Evolutionary conservation across 371 early-diverging fungal genomes (phyloP).

Genomic region (Actinomortierella wolfii): DNA sequence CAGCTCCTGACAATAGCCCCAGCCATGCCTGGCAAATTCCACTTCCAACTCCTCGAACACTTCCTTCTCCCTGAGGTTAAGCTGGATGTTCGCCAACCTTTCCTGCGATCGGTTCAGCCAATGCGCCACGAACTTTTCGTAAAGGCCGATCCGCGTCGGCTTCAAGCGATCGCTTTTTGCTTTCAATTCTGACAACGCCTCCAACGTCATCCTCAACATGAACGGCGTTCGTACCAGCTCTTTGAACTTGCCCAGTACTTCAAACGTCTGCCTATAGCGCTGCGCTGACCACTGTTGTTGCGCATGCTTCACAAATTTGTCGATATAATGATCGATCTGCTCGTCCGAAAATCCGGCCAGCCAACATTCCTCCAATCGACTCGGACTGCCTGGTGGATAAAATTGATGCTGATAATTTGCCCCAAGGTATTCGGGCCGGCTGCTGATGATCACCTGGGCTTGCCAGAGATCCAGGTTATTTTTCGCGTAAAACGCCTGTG

Average conservation of each 20-base stretch:
- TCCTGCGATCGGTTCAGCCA: background rate
- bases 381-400: background rate
- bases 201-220: constrained; percentile 3
- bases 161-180: background rate
- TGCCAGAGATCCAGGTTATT: background rate
- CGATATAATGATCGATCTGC: constrained; percentile 10
- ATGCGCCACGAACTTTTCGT: constrained; percentile 2
- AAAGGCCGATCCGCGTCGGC: constrained; percentile 5
- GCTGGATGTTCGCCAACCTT: background rate
- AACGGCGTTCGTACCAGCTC: constrained; percentile 13
- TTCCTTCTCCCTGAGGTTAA: background rate
- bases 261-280: constrained; percentile 4
- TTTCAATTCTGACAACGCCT: constrained; percentile 1
- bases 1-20: constrained; percentile 1
- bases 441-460: constrained; percentile 9
- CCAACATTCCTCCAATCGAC: constrained; percentile 7
- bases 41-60: background rate
- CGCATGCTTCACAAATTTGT: background rate
- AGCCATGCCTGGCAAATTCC: background rate
- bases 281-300: background rate
- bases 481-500: constrained; percentile 5
- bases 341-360: constrained; percentile 3
- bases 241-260: constrained; percentile 1
- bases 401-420: background rate
- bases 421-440: constrained; percentile 5